These are phyloP conservation scores for Phalaenopsis equestris DNA, from an alignment of 106 monocot genomes.

Conservation along the genomic window DNA sequence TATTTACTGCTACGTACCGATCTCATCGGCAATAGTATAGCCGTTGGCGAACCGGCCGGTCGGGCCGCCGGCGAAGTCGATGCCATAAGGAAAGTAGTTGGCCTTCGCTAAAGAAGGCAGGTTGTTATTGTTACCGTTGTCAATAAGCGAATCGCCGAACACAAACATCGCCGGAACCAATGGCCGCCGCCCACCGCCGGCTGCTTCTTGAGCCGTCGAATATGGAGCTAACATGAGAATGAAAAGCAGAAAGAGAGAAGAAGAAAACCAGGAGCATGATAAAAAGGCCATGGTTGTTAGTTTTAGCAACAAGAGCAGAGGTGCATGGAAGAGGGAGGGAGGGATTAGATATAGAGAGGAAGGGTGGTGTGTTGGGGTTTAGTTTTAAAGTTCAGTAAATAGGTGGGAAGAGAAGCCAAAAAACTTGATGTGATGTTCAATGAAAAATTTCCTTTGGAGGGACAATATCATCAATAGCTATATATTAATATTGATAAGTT, in stretches of 20 bases:
- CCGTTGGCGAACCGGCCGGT: slow-evolving; percentile 96
- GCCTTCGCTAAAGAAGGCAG: slow-evolving; percentile 89
- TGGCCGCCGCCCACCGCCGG: slow-evolving; percentile 12
- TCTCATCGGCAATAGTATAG: slow-evolving; percentile 83
- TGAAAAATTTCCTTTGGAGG: too few relatives aligned
- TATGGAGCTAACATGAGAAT: background rate
- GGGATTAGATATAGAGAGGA: background rate
- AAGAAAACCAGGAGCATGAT: background rate
- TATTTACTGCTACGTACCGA: slow-evolving; percentile 26
- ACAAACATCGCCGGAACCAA: slow-evolving; percentile 86
- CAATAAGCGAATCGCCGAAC: slow-evolving; percentile 93
- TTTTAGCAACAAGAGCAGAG: background rate
- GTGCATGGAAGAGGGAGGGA: background rate
- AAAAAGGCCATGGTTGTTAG: background rate
- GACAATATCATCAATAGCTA: too few relatives aligned
- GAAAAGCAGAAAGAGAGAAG: background rate
- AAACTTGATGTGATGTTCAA: too few relatives aligned
- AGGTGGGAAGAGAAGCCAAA: background rate
- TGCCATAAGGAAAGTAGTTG: slow-evolving; percentile 92
- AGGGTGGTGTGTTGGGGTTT: background rate
- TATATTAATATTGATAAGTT: too few relatives aligned
- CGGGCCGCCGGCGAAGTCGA: slow-evolving; percentile 83
- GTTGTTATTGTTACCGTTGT: slow-evolving; percentile 83
- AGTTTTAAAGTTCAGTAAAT: background rate
- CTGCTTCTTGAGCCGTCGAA: background rate